Base-by-base conservation (phyloP, 1,284 basidiomycete species). In the Rhodotorula sp. region DNA sequence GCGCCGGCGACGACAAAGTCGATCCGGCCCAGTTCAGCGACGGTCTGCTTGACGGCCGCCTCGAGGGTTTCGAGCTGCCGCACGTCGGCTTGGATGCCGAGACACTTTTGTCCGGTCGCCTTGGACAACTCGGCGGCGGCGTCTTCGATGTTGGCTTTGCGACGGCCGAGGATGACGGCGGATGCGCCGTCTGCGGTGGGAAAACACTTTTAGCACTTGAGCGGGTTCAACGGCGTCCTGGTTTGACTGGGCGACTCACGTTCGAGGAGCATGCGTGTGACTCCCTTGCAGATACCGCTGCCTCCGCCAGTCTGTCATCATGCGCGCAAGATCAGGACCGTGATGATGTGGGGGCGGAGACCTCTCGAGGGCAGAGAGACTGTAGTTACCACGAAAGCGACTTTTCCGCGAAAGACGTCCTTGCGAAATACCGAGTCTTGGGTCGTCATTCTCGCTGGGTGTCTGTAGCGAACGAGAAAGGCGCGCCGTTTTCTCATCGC, bases 371-470 rank as follows among this genome's bases (percentile, higher is more conserved):
- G 91, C 26, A 16, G 26, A 28, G 21, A 54, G 21, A 54, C 23
- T n/a, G n/a, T 15, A 10, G 23, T n/a, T 34, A 74, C 73, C 6
- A 91, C 93, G 83, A 98, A 95, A 26, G 95, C 85, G 19, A 97
- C 93, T 81, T 95, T 97, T 77, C 91, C 93, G 76, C 88, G 87
- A 86, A 97, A 97, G 54, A 97, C 85, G 77, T 92, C 89, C 5
- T 84, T 79, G 77, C 87, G 88, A 85, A 95, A 97, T 58, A 90
- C 84, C 12, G 54, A 56, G 3, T 21, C 34, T 1, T 43, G 28
- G 31, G 19, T 26, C 5, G 48, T 31, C 60, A 63, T 45, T 23
- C 10, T 28, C 5, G 34, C 6, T 1, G 28, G 15, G 23, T 18
- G 26, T 16, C 43, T 8, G n/a, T 5, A 8, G 61, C n/a, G 38